Base-by-base conservation (phyloP, 257 asterid species). In the Handroanthus guayacan region DNA sequence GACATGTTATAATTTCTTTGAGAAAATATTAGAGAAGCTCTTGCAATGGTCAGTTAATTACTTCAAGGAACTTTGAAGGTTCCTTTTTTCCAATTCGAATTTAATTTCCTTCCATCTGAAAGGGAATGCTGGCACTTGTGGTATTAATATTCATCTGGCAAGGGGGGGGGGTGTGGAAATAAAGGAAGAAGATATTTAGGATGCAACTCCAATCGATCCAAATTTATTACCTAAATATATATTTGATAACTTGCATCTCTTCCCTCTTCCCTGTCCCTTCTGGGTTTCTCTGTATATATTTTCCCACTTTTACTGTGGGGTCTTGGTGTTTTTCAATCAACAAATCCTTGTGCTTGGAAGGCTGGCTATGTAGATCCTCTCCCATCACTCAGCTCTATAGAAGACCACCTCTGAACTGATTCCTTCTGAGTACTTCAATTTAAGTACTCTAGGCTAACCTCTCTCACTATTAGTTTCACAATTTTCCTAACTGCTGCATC, bases 371-470 rank as follows among this genome's bases (percentile, higher is more conserved):
- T 51, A 48, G 44, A 17, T 51, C 17, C 39, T 50, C 39, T 50
- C 39, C 11, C 6, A 12, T 25, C 41, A 55, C 58, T 11, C 54
- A 12, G 43, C 66, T 61, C 66, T 34, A 61, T 61, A 13, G 47
- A 55, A 75, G 56, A 61, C 20, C 25, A 1, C n/a, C 31, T 5
- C 14, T 1, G 4, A 54, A 56, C 3, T 16, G 41, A 56, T 39
- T 67, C 9, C 18, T 9, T 8, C 2, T 54, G 38, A 68, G 39
- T 60, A 58, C 54, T 67, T 75, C 14, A 45, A 17, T 67, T 14
- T 17, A 20, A 50, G 72, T 57, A 51, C 61, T 61, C 45, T 34
- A 31, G 64, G 41, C 37, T 71, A 4, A 61, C 9, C 75, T 60
- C 4, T 47, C 31, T 69, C 17, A n/a, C 4, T 17, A 52, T 47